Conservation (phyloP, 2,329 filamentous ascomycete genomes). For the Calonectria pseudoreteaudii region DNA sequence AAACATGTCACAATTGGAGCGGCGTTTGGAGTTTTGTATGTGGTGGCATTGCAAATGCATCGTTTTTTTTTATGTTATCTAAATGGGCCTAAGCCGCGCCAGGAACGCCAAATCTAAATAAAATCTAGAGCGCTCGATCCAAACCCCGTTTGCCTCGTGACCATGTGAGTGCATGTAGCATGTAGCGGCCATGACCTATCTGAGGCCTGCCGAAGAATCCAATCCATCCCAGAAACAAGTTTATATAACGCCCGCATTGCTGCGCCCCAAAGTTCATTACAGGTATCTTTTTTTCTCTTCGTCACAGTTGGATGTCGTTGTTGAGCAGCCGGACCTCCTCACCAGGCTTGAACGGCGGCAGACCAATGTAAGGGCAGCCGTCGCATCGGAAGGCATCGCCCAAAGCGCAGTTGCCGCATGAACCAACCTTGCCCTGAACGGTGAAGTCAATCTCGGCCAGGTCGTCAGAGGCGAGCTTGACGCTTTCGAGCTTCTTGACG, state of each 20-base stretch:
- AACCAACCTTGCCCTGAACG: slow-evolving; percentile 95
- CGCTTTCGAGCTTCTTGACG: slow-evolving; percentile 77
- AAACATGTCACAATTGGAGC: slow-evolving; percentile 21
- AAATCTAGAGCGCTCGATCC: slow-evolving; percentile 39
- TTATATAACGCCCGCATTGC: slow-evolving; percentile 41
- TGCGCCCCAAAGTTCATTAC: slow-evolving; percentile 31
- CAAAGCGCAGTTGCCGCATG: slow-evolving; percentile 92
- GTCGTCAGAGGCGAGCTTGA: slow-evolving; percentile 82
- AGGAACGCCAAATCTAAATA: slow-evolving; percentile 38
- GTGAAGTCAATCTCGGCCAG: slow-evolving; percentile 93
- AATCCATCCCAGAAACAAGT: slow-evolving; percentile 34
- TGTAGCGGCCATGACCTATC: slow-evolving; percentile 32
- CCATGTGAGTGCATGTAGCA: slow-evolving; percentile 24
- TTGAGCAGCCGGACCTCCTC: slow-evolving; percentile 92
- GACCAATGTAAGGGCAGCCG: slow-evolving; percentile 83
- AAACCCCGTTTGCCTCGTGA: slow-evolving; percentile 33
- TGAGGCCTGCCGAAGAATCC: slow-evolving; percentile 32
- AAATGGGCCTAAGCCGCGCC: slow-evolving; percentile 37
- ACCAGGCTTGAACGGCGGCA: slow-evolving; percentile 96
- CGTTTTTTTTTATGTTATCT: slow-evolving; percentile 38
- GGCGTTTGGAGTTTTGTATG: slow-evolving; percentile 35
- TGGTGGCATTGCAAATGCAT: slow-evolving; percentile 25
- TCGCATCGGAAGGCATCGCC: slow-evolving; percentile 89
- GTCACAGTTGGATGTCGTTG: slow-evolving; percentile 83
- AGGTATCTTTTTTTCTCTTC: slow-evolving; percentile 34